Evolutionary conservation across 2,329 filamentous ascomycete genomes (phyloP).

Genomic region (Beauveria pseudobassiana): DNA sequence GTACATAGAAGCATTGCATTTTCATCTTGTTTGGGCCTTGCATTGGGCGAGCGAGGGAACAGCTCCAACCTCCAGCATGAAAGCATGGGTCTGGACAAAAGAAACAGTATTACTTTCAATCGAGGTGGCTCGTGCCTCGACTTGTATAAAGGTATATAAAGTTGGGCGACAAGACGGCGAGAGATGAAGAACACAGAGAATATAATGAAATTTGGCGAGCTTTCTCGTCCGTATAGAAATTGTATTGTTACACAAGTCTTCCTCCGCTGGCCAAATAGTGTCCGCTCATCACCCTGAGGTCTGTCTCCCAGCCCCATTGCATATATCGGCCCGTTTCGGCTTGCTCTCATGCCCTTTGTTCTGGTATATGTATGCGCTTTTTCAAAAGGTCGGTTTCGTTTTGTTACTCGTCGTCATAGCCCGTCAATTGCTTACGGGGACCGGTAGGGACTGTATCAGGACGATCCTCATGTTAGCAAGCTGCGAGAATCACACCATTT

Average conservation of each 20-base stretch:
- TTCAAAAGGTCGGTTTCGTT: constrained; percentile 9
- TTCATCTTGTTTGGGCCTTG: neutral
- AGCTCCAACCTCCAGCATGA: neutral
- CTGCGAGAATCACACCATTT: neutral
- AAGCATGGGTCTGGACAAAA: neutral
- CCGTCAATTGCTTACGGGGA: constrained; percentile 51
- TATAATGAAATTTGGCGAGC: neutral
- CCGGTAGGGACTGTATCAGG: constrained; percentile 43
- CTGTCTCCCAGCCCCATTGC: neutral
- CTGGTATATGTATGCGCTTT: constrained; percentile 9
- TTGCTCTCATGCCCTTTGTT: neutral
- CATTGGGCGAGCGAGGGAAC: neutral
- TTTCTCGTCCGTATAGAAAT: neutral
- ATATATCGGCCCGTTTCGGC: neutral
- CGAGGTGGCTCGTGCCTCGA: neutral
- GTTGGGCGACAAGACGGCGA: neutral
- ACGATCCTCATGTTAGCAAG: neutral
- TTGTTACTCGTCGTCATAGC: constrained; percentile 49
- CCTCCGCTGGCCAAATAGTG: neutral
- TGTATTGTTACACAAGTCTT: constrained; percentile 10
- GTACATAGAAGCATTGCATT: neutral
- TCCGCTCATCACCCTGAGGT: neutral
- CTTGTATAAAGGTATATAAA: neutral
- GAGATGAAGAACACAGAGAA: neutral
- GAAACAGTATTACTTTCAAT: neutral